These are phyloP conservation scores for Dacryopinax spathularia DNA, from an alignment of 768 basidiomycete species.

Conservation along the genomic window DNA sequence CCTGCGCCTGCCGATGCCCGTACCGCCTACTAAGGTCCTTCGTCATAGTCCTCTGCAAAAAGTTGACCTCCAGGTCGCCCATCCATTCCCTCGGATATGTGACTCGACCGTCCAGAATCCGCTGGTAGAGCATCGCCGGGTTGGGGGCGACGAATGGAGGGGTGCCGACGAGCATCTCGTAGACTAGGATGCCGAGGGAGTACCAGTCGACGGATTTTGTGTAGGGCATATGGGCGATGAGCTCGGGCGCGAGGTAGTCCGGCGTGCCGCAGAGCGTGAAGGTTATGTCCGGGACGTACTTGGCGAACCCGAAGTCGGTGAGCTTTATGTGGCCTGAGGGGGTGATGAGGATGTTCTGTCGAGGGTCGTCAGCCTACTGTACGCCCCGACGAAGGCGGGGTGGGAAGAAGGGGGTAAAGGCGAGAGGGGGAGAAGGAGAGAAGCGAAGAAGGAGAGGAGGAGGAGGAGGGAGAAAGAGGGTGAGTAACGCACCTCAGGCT, in stretches of 20 bases:
- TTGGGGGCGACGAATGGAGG: slow-evolving; percentile 15
- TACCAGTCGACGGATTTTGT: slow-evolving; percentile 99
- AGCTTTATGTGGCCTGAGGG: slow-evolving; percentile 95
- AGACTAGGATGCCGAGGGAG: slow-evolving; percentile 90
- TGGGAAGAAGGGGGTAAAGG: too few species aligned
- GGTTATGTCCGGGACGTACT: slow-evolving; percentile 69
- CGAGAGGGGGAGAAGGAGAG: too few species aligned
- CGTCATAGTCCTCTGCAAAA: background rate
- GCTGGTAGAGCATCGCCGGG: background rate
- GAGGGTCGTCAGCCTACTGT: background rate
- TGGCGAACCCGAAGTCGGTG: slow-evolving; percentile 94
- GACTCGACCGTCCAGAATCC: background rate
- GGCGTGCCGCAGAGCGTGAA: slow-evolving; percentile 95
- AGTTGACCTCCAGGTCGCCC: background rate
- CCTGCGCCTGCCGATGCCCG: background rate
- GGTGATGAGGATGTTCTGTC: slow-evolving; percentile 71
- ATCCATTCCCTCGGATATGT: slow-evolving; percentile 16
- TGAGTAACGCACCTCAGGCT: slow-evolving; percentile 53
- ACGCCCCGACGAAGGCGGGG: background rate
- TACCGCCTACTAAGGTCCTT: background rate
- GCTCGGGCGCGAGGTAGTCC: slow-evolving; percentile 93
- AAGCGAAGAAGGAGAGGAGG: too few species aligned
- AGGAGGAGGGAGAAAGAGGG: too few species aligned
- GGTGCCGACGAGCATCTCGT: slow-evolving; percentile 88
- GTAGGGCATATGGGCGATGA: slow-evolving; percentile 38